phyloP scores from a whole-genome alignment of 305 asterid genomes.

The Solanum chacoense region DNA sequence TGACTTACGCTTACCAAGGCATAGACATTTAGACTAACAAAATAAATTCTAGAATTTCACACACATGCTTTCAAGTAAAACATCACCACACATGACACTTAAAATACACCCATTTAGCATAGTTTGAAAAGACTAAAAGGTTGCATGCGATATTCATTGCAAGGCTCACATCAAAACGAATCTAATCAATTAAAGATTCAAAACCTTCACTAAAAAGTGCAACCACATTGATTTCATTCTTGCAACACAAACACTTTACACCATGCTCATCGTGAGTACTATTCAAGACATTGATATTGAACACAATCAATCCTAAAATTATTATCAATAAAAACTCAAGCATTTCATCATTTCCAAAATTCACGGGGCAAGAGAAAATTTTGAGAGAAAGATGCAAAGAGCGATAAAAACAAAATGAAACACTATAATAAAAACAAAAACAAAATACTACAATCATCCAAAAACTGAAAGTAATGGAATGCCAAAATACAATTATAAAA shows the following conservation, averaged over 20 bases:
- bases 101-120: not conserved
- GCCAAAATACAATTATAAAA: not conserved
- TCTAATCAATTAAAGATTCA: not conserved
- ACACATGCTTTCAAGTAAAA: not conserved
- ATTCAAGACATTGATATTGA: not conserved
- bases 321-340: not conserved
- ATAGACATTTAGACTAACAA: not conserved
- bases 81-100: not conserved
- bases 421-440: not conserved
- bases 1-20: not conserved
- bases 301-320: not conserved
- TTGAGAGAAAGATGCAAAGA: not conserved
- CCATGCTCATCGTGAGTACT: not conserved
- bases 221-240: not conserved
- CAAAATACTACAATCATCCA: not conserved
- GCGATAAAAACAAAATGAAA: not conserved
- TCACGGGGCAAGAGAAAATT: not conserved
- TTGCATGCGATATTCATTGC: not conserved
- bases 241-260: not conserved
- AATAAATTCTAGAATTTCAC: not conserved
- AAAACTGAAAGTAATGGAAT: not conserved
- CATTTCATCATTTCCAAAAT: not conserved
- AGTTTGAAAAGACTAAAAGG: not conserved
- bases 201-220: not conserved
- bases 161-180: not conserved